Conservation (phyloP, 1,284 basidiomycete genomes). For the Albatrellus sp. region DNA sequence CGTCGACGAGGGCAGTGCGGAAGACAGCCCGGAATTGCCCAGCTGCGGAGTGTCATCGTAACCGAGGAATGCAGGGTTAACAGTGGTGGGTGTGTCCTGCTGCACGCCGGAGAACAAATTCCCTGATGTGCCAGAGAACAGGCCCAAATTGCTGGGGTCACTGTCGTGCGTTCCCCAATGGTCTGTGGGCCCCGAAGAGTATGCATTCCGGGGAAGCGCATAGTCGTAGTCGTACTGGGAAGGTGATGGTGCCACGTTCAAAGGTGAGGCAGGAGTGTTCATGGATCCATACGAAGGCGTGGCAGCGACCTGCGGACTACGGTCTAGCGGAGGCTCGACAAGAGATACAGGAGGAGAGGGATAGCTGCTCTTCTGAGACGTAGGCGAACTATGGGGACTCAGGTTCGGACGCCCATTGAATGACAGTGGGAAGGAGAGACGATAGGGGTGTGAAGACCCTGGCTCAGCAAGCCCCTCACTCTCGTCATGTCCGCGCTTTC, state of each 20-base stretch:
- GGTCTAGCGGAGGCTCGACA: slow-evolving; percentile 17
- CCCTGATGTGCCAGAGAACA: background rate
- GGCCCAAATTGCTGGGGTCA: slow-evolving; percentile 9
- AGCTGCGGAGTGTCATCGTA: slow-evolving; percentile 27
- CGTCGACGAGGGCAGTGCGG: slow-evolving; percentile 42
- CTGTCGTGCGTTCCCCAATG: slow-evolving; percentile 18
- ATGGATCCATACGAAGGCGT: slow-evolving; percentile 9
- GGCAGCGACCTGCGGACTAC: slow-evolving; percentile 12
- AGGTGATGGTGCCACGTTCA: slow-evolving; percentile 19
- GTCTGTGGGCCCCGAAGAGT: background rate
- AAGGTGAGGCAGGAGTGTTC: slow-evolving; percentile 19
- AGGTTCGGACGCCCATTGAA: slow-evolving; percentile 21
- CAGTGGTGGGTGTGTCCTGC: slow-evolving; percentile 22
- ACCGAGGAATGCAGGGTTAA: slow-evolving; percentile 34
- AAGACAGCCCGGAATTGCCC: slow-evolving; percentile 39
- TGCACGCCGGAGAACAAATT: no score
- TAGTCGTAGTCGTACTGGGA: slow-evolving; percentile 18
- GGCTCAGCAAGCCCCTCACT: slow-evolving; percentile 29
- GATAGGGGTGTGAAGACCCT: slow-evolving; percentile 22
- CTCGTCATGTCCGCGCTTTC: slow-evolving; percentile 60
- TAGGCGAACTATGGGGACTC: slow-evolving; percentile 64
- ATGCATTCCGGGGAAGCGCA: slow-evolving; percentile 5
- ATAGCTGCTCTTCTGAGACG: slow-evolving; percentile 48
- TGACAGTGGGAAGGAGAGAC: slow-evolving; percentile 10
- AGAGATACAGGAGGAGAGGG: slow-evolving; percentile 52